Percentiles rank a stretch among this genome's conserved stretches.
phyloP scores from a whole-genome alignment of 176 grass and related monocot genomes.

The Thinopyrum elongatum region DNA sequence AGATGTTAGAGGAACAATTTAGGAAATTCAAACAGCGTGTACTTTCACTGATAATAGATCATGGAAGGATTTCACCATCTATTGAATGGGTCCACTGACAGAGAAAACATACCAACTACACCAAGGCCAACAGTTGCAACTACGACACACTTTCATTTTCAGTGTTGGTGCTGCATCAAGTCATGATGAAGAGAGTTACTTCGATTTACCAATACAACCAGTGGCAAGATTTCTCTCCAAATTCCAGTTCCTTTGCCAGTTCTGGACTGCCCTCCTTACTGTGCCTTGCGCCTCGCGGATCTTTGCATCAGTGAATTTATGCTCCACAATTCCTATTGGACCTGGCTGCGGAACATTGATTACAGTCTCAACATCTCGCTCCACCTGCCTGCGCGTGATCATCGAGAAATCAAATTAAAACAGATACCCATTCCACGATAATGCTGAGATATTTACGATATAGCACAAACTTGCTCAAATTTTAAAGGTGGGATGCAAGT shows the following conservation, averaged over 20 bases:
- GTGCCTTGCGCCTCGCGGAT: constrained; percentile 51
- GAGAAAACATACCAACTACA: neutral
- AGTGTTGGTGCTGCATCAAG: neutral
- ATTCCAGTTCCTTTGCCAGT: constrained; percentile 54
- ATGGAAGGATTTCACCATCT: neutral
- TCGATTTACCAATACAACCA: constrained; percentile 23
- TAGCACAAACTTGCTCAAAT: neutral
- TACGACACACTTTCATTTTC: neutral
- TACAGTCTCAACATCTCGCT: constrained; percentile 87
- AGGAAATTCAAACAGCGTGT: neutral
- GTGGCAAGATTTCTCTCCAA: constrained; percentile 39
- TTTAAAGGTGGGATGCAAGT: neutral
- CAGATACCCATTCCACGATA: neutral
- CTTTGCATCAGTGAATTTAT: constrained; percentile 66
- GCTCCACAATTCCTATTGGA: constrained; percentile 79
- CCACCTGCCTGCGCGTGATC: constrained; percentile 54
- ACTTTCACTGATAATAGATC: neutral
- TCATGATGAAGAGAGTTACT: neutral
- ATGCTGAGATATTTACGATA: neutral
- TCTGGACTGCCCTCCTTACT: constrained; percentile 56
- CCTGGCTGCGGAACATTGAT: constrained; percentile 78
- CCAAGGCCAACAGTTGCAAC: neutral
- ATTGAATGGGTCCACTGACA: neutral
- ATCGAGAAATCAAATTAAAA: constrained; percentile 10
- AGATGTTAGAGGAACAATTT: neutral